These are phyloP conservation scores for Grosmannia penicillata DNA, from an alignment of 2,329 filamentous ascomycete species.

Conservation along the genomic window DNA sequence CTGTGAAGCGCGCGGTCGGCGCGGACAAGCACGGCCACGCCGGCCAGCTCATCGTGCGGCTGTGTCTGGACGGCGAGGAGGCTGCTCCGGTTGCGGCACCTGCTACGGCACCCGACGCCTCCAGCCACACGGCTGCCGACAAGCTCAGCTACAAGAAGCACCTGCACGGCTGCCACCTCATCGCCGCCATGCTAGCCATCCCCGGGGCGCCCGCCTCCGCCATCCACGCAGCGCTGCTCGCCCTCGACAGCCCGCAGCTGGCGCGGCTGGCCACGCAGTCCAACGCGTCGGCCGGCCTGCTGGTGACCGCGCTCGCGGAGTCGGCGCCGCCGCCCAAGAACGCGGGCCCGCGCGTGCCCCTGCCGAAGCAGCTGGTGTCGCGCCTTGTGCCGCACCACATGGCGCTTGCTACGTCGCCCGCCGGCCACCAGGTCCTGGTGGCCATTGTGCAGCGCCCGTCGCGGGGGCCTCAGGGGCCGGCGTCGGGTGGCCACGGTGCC, in stretches of 20 bases:
- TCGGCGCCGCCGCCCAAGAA: constrained; percentile 29
- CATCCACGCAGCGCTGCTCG: constrained; percentile 57
- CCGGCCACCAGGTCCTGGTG: constrained; percentile 36
- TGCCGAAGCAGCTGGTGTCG: constrained; percentile 41
- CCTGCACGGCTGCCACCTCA: constrained; percentile 71
- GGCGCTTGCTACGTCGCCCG: constrained; percentile 32
- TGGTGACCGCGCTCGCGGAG: constrained; percentile 33
- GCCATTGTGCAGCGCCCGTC: constrained; percentile 34
- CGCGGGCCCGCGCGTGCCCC: constrained; percentile 12
- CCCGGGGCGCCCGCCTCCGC: constrained; percentile 54
- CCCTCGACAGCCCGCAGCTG: constrained; percentile 38
- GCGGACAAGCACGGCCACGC: constrained; percentile 19
- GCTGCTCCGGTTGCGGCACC: no score
- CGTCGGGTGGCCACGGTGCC: neutral
- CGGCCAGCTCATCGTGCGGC: constrained; percentile 29
- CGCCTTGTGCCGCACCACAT: constrained; percentile 27
- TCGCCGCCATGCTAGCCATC: constrained; percentile 63
- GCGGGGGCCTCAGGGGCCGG: constrained; percentile 12
- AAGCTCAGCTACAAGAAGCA: no score
- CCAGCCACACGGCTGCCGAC: no score
- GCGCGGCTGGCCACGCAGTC: constrained; percentile 48
- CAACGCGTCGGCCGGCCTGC: constrained; percentile 30
- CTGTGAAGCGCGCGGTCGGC: constrained; percentile 21
- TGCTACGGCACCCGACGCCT: no score
- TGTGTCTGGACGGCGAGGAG: no score